Conservation (phyloP, 2,329 filamentous ascomycete species). For the Verticillium alfalfae region DNA sequence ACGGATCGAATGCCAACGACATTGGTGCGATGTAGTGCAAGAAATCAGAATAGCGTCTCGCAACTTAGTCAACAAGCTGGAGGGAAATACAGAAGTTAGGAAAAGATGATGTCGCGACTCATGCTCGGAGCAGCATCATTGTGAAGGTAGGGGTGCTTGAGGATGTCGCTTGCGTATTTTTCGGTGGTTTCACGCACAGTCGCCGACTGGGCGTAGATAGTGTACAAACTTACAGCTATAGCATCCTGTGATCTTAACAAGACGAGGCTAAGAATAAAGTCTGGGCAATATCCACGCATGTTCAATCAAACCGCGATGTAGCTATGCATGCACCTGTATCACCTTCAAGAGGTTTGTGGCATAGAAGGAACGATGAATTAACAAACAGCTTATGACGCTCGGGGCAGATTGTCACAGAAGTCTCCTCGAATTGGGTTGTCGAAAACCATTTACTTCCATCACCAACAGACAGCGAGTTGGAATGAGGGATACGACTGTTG, state of each 20-base stretch:
- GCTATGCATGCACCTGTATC: constrained; percentile 26
- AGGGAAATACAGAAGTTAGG: constrained; percentile 15
- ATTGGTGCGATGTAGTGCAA: constrained; percentile 25
- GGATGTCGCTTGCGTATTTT: background rate
- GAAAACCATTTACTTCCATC: too few relatives aligned
- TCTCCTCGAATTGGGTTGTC: too few relatives aligned
- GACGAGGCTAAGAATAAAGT: constrained; percentile 25
- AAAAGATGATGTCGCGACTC: constrained; percentile 16
- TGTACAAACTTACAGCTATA: constrained; percentile 6
- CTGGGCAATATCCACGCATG: constrained; percentile 28
- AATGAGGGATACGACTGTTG: too few relatives aligned
- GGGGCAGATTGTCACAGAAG: too few relatives aligned
- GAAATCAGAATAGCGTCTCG: constrained; percentile 29
- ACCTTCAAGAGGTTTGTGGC: constrained; percentile 28
- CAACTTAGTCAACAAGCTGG: constrained; percentile 20
- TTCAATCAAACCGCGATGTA: constrained; percentile 21
- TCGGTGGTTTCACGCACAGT: constrained; percentile 13
- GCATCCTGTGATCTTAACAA: constrained; percentile 17
- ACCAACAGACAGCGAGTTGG: too few relatives aligned
- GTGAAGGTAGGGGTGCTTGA: constrained; percentile 12
- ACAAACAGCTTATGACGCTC: too few relatives aligned
- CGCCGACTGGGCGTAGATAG: constrained; percentile 25
- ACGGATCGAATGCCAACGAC: constrained; percentile 32
- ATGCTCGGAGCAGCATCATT: constrained; percentile 20
- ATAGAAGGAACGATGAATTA: constrained; percentile 1